Percentiles rank a stretch among this genome's conserved stretches.
phyloP scores from a whole-genome alignment of 2,329 filamentous ascomycete genomes.

The Aspergillus sp. region DNA sequence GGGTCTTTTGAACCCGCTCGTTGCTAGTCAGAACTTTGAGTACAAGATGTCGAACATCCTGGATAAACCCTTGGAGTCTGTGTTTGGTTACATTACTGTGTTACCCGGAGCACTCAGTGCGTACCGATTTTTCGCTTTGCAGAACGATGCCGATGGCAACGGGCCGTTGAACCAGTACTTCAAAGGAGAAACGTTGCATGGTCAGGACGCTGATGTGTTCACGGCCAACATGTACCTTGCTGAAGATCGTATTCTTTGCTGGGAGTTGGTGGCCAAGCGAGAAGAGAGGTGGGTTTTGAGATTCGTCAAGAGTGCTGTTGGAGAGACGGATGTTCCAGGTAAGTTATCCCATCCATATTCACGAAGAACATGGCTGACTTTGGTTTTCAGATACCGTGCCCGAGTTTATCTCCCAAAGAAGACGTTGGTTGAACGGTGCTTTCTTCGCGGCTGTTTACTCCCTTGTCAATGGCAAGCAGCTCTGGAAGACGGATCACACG shows the following conservation, averaged over 20 bases:
- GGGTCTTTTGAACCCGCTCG: constrained; percentile 85
- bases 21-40: constrained; percentile 97
- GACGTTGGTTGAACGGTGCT: constrained; percentile 95
- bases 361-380: constrained; percentile 1
- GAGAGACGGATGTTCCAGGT: constrained; percentile 97
- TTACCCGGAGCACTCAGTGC: constrained; percentile 90
- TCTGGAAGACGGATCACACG: constrained; percentile 91
- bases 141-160: constrained; percentile 94
- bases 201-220: constrained; percentile 93
- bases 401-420: constrained; percentile 93
- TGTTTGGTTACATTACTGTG: constrained; percentile 97
- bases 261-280: constrained; percentile 93
- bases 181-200: constrained; percentile 96
- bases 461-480: constrained; percentile 86
- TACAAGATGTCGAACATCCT: constrained; percentile 99
- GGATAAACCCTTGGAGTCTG: constrained; percentile 93
- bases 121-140: constrained; percentile 90
- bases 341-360: constrained; percentile 17
- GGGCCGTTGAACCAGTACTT: constrained; percentile 97
- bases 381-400: constrained; percentile 70
- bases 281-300: constrained; percentile 96
- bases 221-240: constrained; percentile 99
- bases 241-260: constrained; percentile 97
- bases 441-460: constrained; percentile 99
- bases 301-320: constrained; percentile 93